Base-by-base conservation (phyloP, 2,329 filamentous ascomycete species). In the Bertia moriformis region DNA sequence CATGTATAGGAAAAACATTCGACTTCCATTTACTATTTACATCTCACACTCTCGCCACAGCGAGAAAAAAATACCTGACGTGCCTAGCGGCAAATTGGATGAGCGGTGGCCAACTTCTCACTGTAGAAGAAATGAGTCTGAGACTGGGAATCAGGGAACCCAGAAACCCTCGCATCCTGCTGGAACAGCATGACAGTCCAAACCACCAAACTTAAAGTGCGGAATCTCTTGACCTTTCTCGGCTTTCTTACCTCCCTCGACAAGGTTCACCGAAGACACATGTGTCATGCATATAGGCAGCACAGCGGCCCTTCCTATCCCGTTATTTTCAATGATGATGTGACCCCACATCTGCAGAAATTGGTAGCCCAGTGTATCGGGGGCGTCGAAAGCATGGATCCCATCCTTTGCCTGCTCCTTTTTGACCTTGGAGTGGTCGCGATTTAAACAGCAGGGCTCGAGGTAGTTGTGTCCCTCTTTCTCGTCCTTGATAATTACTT, bases 401-500 rank as follows among this genome's bases (percentile, higher is more conserved):
- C 24, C 24, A 29, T 29, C 24, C 24, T n/a, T 10, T n/a, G 24
- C 10, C n/a, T 29, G 10, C 10, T 29, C 24, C 24, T n/a, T n/a
- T 10, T 10, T 29, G 10, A 10, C 10, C 10, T n/a, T 10, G 10
- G 24, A 29, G 24, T 10, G 24, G n/a, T n/a, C n/a, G n/a, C n/a
- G n/a, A n/a, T n/a, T n/a, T n/a, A n/a, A n/a, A n/a, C n/a, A n/a
- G n/a, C n/a, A n/a, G n/a, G n/a, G n/a, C 24, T 29, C 24, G 10
- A 29, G 24, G n/a, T 29, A 29, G 24, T 29, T 29, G 24, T 29
- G 24, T 10, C 24, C 24, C 10, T 10, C 24, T 29, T 29, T 10
- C 24, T 29, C 24, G n/a, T 29, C 24, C 24, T 29, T 29, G 10
- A 29, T n/a, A 10, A 29, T 10, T 10, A 29, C 24, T 40, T 63